Evolutionary conservation across 352 stramenopile species (phyloP), one percentile per base, ranked within the genome.

Genomic region (Thalassiosira hispida): DNA sequence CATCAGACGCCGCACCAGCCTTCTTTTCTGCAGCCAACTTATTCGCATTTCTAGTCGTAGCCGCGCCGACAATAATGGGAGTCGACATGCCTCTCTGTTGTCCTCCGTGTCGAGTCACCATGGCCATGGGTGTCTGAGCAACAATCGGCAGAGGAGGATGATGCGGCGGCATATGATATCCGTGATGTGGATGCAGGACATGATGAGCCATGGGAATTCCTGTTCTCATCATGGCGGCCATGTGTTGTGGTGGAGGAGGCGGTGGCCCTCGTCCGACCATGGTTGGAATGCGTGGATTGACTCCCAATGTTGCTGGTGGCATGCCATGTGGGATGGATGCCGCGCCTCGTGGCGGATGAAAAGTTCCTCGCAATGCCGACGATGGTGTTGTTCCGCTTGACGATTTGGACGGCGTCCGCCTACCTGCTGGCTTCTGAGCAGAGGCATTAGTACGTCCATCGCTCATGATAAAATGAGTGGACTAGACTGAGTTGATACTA

Each of bases 401-500:
- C n/a, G n/a, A n/a, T 42, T 49, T 18, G 40, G 40, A 18, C 40
- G 40, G 5, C 12, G 35, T 42, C 31, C 31, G 8, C 3, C 8
- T 5, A 20, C 11, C 40, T 20, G 4, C 40, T 20, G 9, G 35
- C 12, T 42, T 42, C 5, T 42, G 9, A 49, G 4, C 16, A 18
- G 40, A 20, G 40, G 40, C 31, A 38, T 38, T 22, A 20, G 51
- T 40, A 22, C 51, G 59, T 38, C 31, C 59, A 16, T 40, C 59
- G 59, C 59, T 67, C 59, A 67, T 67, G 23, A 18, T 40, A 49
- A 4, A 20, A 49, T 49, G 2, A 49, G 14, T 18, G 40, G 25
- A 29, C 46, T 29, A 29, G 25, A 22, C 12, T 18, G 22, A 8
- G 5, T 22, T 35, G 51, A 40, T 59, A 16, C 29, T 59, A 16